phyloP scores from a whole-genome alignment of 352 stramenopile genomes.

The Phytophthora boehmeriae region DNA sequence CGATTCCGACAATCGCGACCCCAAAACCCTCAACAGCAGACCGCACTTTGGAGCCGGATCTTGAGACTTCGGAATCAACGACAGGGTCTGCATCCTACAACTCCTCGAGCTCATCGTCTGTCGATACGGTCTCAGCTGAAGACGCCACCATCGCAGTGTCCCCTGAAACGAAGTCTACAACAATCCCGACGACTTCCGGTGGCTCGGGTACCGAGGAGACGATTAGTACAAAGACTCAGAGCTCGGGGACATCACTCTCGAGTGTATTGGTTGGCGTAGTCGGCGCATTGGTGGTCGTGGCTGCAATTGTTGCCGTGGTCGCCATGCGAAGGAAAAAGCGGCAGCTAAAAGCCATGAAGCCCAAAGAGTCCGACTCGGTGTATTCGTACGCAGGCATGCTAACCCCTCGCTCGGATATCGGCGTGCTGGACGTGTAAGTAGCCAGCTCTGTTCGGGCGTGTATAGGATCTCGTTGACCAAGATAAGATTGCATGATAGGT shows the following conservation, averaged over 20 bases:
- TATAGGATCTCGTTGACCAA: no score
- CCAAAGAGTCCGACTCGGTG: conserved; percentile 23
- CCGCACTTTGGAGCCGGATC: conserved; percentile 5
- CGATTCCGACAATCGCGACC: conserved; percentile 4
- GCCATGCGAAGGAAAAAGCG: conserved; percentile 58
- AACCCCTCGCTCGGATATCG: conserved; percentile 41
- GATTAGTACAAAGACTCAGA: conserved; percentile 9
- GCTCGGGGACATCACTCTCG: conserved; percentile 3
- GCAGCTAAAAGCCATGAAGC: conserved; percentile 40
- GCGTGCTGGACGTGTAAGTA: conserved; percentile 24
- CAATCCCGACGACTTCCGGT: neutral
- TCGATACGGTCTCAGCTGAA: conserved; percentile 4
- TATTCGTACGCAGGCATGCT: conserved; percentile 28
- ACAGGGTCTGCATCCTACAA: conserved; percentile 3
- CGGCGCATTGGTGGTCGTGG: conserved; percentile 22
- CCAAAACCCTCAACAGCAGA: conserved; percentile 7
- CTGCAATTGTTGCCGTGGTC: conserved; percentile 35
- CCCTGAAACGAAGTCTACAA: conserved; percentile 6
- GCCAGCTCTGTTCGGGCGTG: no score
- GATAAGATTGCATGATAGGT: conserved; percentile 15
- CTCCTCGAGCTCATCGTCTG: conserved; percentile 19
- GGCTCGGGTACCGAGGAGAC: conserved; percentile 11
- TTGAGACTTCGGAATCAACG: neutral
- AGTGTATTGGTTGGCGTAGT: conserved; percentile 11
- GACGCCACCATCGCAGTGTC: conserved; percentile 10